Evolutionary conservation across 2,329 filamentous ascomycete genomes (phyloP).

Genomic region (Arthrobotrys megalospora): DNA sequence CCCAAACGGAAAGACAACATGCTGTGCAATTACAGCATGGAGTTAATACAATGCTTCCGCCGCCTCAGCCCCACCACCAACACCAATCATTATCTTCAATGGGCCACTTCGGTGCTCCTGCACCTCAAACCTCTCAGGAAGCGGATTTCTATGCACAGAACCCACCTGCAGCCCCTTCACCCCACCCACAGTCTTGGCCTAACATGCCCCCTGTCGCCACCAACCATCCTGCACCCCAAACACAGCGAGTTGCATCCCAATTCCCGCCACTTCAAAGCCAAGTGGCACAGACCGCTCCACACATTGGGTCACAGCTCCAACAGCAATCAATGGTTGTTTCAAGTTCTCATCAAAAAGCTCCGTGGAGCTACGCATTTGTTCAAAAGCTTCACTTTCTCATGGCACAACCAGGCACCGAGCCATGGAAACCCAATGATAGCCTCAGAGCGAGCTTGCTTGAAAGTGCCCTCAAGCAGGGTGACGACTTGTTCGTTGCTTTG

Average conservation of each 20-base stretch:
- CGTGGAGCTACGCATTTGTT: constrained; percentile 31
- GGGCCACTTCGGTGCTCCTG: constrained; percentile 22
- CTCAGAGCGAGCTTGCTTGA: constrained; percentile 49
- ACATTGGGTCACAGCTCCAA: constrained; percentile 8
- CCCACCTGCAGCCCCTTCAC: constrained; percentile 9
- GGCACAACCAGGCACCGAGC: constrained; percentile 21
- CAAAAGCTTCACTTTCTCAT: constrained; percentile 38
- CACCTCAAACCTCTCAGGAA: neutral
- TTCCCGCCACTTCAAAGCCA: neutral
- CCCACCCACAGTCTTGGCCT: constrained; percentile 8
- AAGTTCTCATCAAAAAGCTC: constrained; percentile 3
- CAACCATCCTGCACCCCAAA: neutral
- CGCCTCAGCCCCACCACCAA: constrained; percentile 37
- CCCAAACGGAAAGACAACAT: constrained; percentile 13
- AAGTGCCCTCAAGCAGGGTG: constrained; percentile 43
- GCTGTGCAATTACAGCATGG: constrained; percentile 18
- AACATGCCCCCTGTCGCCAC: neutral
- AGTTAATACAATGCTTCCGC: constrained; percentile 30
- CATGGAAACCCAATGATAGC: constrained; percentile 40
- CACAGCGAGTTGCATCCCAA: constrained; percentile 20
- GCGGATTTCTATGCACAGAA: constrained; percentile 7
- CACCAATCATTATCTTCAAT: constrained; percentile 6
- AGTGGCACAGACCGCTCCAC: constrained; percentile 3
- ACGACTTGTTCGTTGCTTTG: constrained; percentile 48
- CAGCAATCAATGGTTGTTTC: constrained; percentile 1